These are phyloP conservation scores for Calcarisporium arbuscula DNA, from an alignment of 2,329 filamentous ascomycete genomes.

Conservation along the genomic window DNA sequence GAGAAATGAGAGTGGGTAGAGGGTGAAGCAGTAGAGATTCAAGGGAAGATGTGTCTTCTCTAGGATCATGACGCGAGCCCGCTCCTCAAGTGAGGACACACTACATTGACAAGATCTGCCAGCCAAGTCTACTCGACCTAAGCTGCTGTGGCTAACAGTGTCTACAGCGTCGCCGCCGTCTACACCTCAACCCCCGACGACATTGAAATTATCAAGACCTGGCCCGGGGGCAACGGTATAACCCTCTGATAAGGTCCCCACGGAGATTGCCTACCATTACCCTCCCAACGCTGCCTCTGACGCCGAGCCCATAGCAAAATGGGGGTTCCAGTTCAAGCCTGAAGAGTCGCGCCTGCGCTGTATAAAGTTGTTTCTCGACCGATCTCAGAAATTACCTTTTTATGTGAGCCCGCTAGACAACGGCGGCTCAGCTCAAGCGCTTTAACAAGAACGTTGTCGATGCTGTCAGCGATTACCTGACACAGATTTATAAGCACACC, in stretches of 20 bases:
- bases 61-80: no score
- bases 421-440: conserved; percentile 66
- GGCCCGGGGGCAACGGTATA: conserved; percentile 78
- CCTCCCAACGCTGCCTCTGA: conserved; percentile 21
- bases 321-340: conserved; percentile 78
- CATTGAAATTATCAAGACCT: conserved; percentile 77
- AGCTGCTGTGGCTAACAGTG: neutral
- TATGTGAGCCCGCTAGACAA: conserved; percentile 75
- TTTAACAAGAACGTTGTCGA: conserved; percentile 73
- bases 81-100: no score
- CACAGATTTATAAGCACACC: conserved; percentile 68
- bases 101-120: no score
- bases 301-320: conserved; percentile 53
- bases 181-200: conserved; percentile 73
- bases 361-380: conserved; percentile 79
- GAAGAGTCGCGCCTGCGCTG: conserved; percentile 71
- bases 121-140: no score
- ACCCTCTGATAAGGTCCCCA: conserved; percentile 85
- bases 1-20: no score
- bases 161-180: conserved; percentile 54
- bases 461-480: conserved; percentile 73
- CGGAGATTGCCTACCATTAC: conserved; percentile 62
- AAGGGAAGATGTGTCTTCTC: no score
- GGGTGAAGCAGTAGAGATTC: no score
- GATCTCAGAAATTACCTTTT: conserved; percentile 72